These are phyloP conservation scores for Neocucurbitaria cava DNA, from an alignment of 2,329 filamentous ascomycete genomes.

Conservation along the genomic window DNA sequence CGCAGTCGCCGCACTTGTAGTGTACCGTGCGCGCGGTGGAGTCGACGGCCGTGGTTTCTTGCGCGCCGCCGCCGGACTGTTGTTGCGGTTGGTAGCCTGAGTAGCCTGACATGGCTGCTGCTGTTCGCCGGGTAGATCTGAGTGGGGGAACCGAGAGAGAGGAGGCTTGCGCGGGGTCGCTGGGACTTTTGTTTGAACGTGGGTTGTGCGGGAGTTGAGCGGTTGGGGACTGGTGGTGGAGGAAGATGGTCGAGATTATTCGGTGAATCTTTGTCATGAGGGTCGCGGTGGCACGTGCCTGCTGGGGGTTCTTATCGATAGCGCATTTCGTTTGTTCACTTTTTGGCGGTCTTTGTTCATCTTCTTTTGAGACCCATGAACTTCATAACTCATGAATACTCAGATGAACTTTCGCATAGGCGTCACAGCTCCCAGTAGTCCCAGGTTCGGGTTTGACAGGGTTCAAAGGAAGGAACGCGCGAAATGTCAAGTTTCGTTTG, in stretches of 20 bases:
- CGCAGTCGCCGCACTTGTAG: conserved; percentile 81
- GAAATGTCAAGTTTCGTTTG: no score
- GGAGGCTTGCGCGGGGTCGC: no score
- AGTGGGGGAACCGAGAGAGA: neutral
- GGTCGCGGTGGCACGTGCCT: neutral
- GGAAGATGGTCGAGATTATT: no score
- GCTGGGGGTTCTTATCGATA: neutral
- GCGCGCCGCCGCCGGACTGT: conserved; percentile 1
- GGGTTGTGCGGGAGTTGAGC: no score
- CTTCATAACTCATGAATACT: neutral
- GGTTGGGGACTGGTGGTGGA: no score
- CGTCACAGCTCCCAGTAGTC: neutral
- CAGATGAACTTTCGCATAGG: neutral
- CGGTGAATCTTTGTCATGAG: neutral
- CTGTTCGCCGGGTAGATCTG: no score
- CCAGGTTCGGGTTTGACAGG: no score
- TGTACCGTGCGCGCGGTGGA: conserved; percentile 54
- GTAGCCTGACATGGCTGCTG: conserved; percentile 1
- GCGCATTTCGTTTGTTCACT: neutral
- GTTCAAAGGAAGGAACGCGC: no score
- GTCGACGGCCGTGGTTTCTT: conserved; percentile 32
- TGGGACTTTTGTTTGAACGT: no score
- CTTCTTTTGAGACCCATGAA: neutral
- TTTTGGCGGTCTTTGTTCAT: neutral
- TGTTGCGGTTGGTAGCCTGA: neutral